A percentile compares a stretch with the other conserved stretches of the same genome.
phyloP scores from a whole-genome alignment of 2,329 filamentous ascomycete genomes.

The Lasiodiplodia sp. region DNA sequence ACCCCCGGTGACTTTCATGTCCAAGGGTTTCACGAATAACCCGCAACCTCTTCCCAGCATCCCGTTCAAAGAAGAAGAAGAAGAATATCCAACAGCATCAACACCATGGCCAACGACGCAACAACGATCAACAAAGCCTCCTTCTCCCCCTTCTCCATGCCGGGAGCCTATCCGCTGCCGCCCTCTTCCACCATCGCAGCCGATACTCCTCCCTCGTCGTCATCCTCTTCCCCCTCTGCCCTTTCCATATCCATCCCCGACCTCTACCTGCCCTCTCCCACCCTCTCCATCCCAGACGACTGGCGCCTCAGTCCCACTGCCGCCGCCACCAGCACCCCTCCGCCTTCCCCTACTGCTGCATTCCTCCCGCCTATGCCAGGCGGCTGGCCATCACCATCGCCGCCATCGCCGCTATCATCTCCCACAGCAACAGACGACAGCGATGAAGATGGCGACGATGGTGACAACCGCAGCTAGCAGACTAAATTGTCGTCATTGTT shows the following conservation, averaged over 20 bases:
- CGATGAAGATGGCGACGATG: too few relatives aligned
- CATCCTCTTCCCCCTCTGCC: too few relatives aligned
- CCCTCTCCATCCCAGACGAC: neutral
- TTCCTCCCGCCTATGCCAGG: too few relatives aligned
- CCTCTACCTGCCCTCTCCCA: neutral
- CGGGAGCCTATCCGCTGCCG: neutral
- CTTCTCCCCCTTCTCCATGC: neutral
- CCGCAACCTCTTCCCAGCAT: neutral
- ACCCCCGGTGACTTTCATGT: neutral
- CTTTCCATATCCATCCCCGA: neutral
- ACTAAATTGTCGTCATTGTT: too few relatives aligned
- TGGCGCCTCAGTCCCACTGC: neutral
- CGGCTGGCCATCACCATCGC: too few relatives aligned
- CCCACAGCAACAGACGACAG: too few relatives aligned
- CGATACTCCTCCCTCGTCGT: too few relatives aligned
- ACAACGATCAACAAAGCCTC: neutral
- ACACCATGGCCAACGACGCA: neutral
- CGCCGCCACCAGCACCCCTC: too few relatives aligned
- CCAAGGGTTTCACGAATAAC: neutral
- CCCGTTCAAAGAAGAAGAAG: neutral
- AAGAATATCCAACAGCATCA: neutral
- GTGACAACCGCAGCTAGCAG: too few relatives aligned
- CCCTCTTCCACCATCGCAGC: neutral
- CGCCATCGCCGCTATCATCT: too few relatives aligned
- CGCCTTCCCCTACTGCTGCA: too few relatives aligned